Base-by-base conservation (phyloP, 106 monocot genomes). In the Cymbidium sinense region DNA sequence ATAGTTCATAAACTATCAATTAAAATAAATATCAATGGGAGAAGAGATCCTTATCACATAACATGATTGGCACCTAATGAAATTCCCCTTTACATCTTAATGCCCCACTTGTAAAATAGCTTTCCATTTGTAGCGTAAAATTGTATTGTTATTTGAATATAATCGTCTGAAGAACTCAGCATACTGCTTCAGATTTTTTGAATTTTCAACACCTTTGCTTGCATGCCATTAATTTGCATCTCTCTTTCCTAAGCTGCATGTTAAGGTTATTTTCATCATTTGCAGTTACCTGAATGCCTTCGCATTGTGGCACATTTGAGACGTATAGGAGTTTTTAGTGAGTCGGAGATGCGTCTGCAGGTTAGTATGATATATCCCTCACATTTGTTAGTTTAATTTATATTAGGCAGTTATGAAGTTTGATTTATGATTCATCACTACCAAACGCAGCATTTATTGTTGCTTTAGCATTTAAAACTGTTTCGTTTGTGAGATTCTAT, bases 291-390 rank as follows among this genome's bases (percentile, higher is more conserved):
- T 23, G 98, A 98, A 75, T 98, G 94, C 52, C 90, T 98, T 70
- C 89, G 98, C 64, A 88, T 98, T 82, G 88, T 98, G 81, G 94
- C 90, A 81, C 98, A 98, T 85, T 80, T 98, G 79, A 87, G 90
- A 43, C 90, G 94, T 58, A 89, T 98, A 83, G 94, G 94, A 58
- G 91, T 90, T 35, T 98, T 88, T 83, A 90, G 75, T 75, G 98
- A 98, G 89, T 92, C 91, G 64, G 94, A 94, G 83, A 87, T 98
- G 87, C 94, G 98, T 34, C 76, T 98, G 75, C 98, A 98, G 98
- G 98, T 98, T 35, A 19, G 71, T 44, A 44, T 44, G 35, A 27
- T 74, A 27, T 74, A 35, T 74, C 9, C n/a, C 25, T 74, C 43
- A 27, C 11, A 71, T 29, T 39, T 75, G 37, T 31, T 36, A 37